Percentiles rank a stretch among this genome's conserved stretches.
phyloP scores from a whole-genome alignment of 352 stramenopile species.

The Phytophthora idaei region DNA sequence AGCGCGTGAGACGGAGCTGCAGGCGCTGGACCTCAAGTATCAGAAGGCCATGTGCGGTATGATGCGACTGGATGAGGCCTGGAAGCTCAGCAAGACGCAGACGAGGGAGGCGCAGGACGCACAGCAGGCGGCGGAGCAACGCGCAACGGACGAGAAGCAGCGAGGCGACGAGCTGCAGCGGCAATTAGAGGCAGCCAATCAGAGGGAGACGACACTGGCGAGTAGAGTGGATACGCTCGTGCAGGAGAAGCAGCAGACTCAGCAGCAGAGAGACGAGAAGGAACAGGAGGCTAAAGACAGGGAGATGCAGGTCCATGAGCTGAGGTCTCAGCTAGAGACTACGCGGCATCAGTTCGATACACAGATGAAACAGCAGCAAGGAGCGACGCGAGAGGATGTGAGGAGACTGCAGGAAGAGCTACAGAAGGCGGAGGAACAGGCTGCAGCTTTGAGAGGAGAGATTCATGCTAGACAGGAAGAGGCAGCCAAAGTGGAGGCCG shows the following conservation, averaged over 20 bases:
- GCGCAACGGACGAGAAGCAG: slow-evolving; percentile 10
- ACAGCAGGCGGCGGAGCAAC: slow-evolving; percentile 27
- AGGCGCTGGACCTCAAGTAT: slow-evolving; percentile 62
- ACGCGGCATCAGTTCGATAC: slow-evolving; percentile 33
- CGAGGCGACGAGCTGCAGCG: slow-evolving; percentile 29
- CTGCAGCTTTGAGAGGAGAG: slow-evolving; percentile 54
- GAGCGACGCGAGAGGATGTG: slow-evolving; percentile 37
- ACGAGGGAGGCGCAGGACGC: slow-evolving; percentile 22
- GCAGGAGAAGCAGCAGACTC: slow-evolving; percentile 47
- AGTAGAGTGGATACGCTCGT: slow-evolving; percentile 24
- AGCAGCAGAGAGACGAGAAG: slow-evolving; percentile 35
- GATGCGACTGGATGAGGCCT: slow-evolving; percentile 73
- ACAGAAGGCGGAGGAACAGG: slow-evolving; percentile 46
- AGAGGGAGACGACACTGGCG: slow-evolving; percentile 19
- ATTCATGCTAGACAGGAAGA: slow-evolving; percentile 61
- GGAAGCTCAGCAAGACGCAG: slow-evolving; percentile 58
- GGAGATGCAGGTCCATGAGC: slow-evolving; percentile 27
- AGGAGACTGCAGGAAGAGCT: slow-evolving; percentile 36
- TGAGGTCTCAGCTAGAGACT: slow-evolving; percentile 34
- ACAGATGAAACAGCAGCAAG: slow-evolving; percentile 35
- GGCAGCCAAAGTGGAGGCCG: slow-evolving; percentile 38
- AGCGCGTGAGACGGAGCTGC: slow-evolving; percentile 45
- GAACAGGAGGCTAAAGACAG: slow-evolving; percentile 10
- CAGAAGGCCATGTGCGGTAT: slow-evolving; percentile 73
- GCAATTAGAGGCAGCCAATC: slow-evolving; percentile 16